phyloP scores from a whole-genome alignment of 2,329 filamentous ascomycete species.

The Nothophoma quercina region DNA sequence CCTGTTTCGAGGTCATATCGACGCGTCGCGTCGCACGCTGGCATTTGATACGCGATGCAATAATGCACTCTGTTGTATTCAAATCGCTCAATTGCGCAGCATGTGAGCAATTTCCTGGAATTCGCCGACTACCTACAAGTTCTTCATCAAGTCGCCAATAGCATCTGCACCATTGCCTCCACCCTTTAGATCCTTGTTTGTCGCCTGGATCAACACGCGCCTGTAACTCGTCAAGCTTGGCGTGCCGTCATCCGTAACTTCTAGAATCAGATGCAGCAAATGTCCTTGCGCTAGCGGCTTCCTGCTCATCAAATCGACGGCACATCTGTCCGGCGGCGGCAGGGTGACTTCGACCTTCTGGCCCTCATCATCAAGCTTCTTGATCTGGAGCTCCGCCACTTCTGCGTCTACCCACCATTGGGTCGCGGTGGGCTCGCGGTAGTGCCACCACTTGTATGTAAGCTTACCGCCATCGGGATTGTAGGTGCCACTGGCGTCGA shows the following conservation, averaged over 20 bases:
- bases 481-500: slow-evolving; percentile 58
- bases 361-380: slow-evolving; percentile 38
- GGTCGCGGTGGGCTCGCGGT: slow-evolving; percentile 53
- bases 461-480: slow-evolving; percentile 56
- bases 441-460: slow-evolving; percentile 61
- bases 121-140: background rate
- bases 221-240: slow-evolving; percentile 58
- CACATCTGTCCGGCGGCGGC: slow-evolving; percentile 53
- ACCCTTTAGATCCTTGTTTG: slow-evolving; percentile 41
- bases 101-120: background rate
- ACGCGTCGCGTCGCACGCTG: background rate
- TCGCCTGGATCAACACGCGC: slow-evolving; percentile 51
- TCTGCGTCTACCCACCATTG: slow-evolving; percentile 55
- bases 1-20: background rate
- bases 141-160: slow-evolving; percentile 6
- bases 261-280: slow-evolving; percentile 59
- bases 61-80: background rate
- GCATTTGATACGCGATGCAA: too few species aligned
- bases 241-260: slow-evolving; percentile 56
- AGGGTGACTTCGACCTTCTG: slow-evolving; percentile 50
- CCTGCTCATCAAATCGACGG: slow-evolving; percentile 47
- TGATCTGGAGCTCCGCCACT: slow-evolving; percentile 50
- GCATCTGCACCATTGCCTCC: slow-evolving; percentile 14
- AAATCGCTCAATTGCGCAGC: background rate
- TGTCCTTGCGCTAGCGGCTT: slow-evolving; percentile 52